These are phyloP conservation scores for Suillus americanus DNA, from an alignment of 768 basidiomycete species.

Conservation along the genomic window DNA sequence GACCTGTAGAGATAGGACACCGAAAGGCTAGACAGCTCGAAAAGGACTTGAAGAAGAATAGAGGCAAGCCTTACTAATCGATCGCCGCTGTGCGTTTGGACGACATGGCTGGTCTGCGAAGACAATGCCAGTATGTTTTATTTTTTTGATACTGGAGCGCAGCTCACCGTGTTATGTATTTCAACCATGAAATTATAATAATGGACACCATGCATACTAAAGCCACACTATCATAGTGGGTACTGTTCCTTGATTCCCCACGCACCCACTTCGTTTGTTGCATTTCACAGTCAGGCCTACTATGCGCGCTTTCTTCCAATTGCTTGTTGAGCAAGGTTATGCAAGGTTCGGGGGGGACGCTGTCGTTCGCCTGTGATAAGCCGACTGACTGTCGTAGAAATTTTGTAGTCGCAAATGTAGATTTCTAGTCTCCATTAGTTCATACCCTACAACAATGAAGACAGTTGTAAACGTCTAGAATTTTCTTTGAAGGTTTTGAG, in stretches of 20 bases:
- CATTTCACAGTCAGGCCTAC: constrained; percentile 1
- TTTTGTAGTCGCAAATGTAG: neutral
- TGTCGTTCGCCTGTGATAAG: neutral
- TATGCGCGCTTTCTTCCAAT: neutral
- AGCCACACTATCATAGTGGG: neutral
- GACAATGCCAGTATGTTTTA: constrained; percentile 28
- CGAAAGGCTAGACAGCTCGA: constrained; percentile 90
- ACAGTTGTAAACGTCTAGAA: neutral
- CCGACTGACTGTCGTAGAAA: neutral
- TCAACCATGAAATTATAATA: constrained; percentile 4
- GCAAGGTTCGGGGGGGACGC: neutral
- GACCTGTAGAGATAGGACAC: constrained; percentile 91
- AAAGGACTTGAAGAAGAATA: constrained; percentile 87
- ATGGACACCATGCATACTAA: neutral
- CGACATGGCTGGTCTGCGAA: neutral
- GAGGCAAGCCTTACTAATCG: constrained; percentile 75
- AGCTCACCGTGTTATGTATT: constrained; percentile 21
- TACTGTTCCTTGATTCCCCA: neutral
- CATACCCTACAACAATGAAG: neutral
- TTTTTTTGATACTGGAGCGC: constrained; percentile 20
- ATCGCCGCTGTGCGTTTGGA: neutral
- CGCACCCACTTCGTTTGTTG: neutral
- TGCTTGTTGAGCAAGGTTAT: neutral
- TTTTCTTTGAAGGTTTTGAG: neutral
- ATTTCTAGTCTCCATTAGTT: neutral